These are phyloP conservation scores for Thalassiosira hispida DNA, from an alignment of 352 stramenopile species.

Conservation along the genomic window DNA sequence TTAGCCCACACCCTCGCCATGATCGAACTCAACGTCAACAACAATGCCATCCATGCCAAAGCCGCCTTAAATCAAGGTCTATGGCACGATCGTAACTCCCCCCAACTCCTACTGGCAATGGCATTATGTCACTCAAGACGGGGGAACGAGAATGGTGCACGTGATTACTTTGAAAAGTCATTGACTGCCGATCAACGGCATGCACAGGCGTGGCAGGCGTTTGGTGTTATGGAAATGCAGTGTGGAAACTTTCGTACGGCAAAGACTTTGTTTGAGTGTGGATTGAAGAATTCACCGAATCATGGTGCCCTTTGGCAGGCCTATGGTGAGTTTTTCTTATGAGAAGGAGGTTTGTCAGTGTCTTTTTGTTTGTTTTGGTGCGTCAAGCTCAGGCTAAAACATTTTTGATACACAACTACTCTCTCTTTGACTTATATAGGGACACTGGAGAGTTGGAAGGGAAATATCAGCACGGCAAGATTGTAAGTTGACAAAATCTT, in stretches of 20 bases:
- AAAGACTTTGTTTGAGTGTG: constrained; percentile 77
- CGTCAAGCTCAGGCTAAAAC: too few species aligned
- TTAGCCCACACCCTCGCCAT: constrained; percentile 80
- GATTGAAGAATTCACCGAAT: constrained; percentile 70
- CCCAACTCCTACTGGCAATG: constrained; percentile 70
- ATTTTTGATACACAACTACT: background rate
- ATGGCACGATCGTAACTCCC: constrained; percentile 63
- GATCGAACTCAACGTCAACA: constrained; percentile 79
- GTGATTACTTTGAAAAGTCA: constrained; percentile 68
- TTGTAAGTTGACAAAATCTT: constrained; percentile 31
- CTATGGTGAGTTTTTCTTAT: constrained; percentile 61
- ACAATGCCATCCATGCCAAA: constrained; percentile 51
- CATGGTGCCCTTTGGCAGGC: constrained; percentile 80
- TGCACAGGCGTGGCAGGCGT: constrained; percentile 82
- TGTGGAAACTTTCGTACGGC: constrained; percentile 70
- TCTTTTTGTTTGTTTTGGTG: background rate
- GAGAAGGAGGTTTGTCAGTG: background rate
- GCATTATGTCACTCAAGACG: constrained; percentile 74
- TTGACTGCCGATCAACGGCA: constrained; percentile 66
- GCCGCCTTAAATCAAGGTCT: constrained; percentile 73
- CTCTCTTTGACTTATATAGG: constrained; percentile 9
- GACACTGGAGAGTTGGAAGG: constrained; percentile 64
- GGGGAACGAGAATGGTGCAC: constrained; percentile 68
- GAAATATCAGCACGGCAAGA: constrained; percentile 62
- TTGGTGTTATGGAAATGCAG: constrained; percentile 80